Evolutionary conservation across 164 flowering plant genomes (phyloP).

Genomic region (Piper betle): DNA sequence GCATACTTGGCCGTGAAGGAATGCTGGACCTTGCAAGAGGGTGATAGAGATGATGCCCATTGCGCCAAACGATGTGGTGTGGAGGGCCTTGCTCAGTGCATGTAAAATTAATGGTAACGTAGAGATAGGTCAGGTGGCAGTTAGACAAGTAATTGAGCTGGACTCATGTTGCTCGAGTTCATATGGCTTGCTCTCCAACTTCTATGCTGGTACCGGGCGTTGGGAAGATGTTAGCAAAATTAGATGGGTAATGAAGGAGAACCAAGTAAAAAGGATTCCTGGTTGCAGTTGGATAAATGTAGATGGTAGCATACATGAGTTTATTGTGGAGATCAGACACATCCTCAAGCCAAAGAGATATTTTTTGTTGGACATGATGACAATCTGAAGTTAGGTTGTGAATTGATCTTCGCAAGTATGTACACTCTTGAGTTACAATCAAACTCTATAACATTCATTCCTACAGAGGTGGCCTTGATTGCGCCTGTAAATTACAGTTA

Average conservation of each 20-base stretch:
- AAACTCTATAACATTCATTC: too few species aligned
- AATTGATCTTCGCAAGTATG: too few species aligned
- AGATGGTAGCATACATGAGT: slow-evolving; percentile 49
- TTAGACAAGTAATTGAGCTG: slow-evolving; percentile 24
- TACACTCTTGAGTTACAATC: too few species aligned
- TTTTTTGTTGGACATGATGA: slow-evolving; percentile 18
- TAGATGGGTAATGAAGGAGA: slow-evolving; percentile 37
- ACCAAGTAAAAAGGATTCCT: slow-evolving; percentile 33
- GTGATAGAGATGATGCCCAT: slow-evolving; percentile 50
- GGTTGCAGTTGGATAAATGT: slow-evolving; percentile 69
- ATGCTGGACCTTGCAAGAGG: slow-evolving; percentile 35
- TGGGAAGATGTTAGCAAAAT: slow-evolving; percentile 43
- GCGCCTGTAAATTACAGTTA: too few species aligned
- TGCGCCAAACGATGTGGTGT: slow-evolving; percentile 49
- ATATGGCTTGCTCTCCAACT: slow-evolving; percentile 48
- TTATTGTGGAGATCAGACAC: slow-evolving; percentile 37
- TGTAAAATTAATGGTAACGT: slow-evolving; percentile 12
- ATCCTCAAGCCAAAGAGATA: slow-evolving; percentile 33
- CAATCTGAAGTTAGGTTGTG: too few species aligned
- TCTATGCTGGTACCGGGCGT: slow-evolving; percentile 39
- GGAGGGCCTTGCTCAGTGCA: slow-evolving; percentile 56
- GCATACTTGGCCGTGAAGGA: slow-evolving; percentile 56
- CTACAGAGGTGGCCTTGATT: too few species aligned
- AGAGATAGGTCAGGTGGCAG: slow-evolving; percentile 15
- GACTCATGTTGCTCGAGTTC: slow-evolving; percentile 31